A percentile compares a stretch with the other conserved stretches of the same genome.
phyloP scores from a whole-genome alignment of 2,329 filamentous ascomycete genomes.

The Penicillium polonicum region DNA sequence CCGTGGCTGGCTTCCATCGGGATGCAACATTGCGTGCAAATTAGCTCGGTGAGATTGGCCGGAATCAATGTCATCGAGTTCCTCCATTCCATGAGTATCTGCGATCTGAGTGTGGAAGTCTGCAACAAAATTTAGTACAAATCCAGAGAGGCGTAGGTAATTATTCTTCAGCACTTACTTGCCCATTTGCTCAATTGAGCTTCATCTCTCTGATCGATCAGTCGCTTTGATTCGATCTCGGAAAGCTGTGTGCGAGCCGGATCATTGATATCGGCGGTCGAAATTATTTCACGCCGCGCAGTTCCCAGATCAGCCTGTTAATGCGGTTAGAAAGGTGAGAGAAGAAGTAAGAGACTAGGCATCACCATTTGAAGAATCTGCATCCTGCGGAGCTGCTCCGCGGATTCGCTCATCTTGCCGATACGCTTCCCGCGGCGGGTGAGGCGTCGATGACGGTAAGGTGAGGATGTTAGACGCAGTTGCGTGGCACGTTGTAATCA shows the following conservation, averaged over 20 bases:
- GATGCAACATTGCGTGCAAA: constrained; percentile 1
- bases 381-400: constrained; percentile 1
- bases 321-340: background rate
- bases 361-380: background rate
- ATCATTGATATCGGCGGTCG: background rate
- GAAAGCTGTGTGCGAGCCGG: background rate
- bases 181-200: constrained; percentile 1
- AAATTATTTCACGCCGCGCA: constrained; percentile 1
- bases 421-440: background rate
- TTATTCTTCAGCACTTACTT: background rate
- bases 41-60: constrained; percentile 3
- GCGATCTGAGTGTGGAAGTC: background rate
- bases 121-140: background rate
- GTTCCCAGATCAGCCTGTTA: constrained; percentile 3
- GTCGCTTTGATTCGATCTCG: background rate
- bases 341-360: background rate
- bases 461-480: too few relatives aligned
- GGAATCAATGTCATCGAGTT: background rate
- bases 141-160: background rate
- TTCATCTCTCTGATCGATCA: background rate
- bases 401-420: background rate
- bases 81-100: background rate
- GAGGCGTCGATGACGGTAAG: background rate
- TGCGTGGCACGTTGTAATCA: background rate
- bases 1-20: background rate